Evolutionary conservation across 129 eudicot species (phyloP).

Genomic region (Tanacetum coccineum): DNA sequence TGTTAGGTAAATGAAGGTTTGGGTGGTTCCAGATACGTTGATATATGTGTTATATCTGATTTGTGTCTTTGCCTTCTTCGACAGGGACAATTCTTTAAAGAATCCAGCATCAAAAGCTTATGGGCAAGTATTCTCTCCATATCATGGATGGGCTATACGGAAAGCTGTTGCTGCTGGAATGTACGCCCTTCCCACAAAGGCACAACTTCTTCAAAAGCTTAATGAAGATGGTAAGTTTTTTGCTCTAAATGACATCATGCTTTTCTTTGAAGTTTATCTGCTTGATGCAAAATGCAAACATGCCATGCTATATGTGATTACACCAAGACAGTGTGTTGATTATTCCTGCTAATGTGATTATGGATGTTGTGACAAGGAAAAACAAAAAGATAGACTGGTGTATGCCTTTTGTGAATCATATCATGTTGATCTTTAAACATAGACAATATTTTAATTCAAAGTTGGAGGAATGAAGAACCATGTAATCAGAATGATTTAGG

Average conservation of each 20-base stretch:
- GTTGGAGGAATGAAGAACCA: not conserved
- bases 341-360: not conserved
- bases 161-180: conserved; percentile 99
- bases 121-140: conserved; percentile 86
- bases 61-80: conserved; percentile 13
- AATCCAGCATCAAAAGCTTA: conserved; percentile 94
- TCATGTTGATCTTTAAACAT: not conserved
- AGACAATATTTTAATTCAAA: not conserved
- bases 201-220: conserved; percentile 73
- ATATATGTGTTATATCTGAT: not conserved
- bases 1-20: conserved; percentile 14
- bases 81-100: conserved; percentile 73
- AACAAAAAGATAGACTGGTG: not conserved
- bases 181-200: conserved; percentile 95
- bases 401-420: not conserved
- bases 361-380: not conserved
- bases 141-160: conserved; percentile 98
- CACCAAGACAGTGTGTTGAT: not conserved
- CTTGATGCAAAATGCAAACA: not conserved
- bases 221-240: conserved; percentile 87
- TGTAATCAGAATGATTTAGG: not conserved
- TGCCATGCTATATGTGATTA: conserved; percentile 1
- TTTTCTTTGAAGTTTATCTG: not conserved
- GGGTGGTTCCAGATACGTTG: not conserved
- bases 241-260: not conserved